A percentile compares a stretch with the other conserved stretches of the same genome.
Evolutionary conservation across 306 rosid genomes (phyloP).

Genomic region (Rosa lucieae): DNA sequence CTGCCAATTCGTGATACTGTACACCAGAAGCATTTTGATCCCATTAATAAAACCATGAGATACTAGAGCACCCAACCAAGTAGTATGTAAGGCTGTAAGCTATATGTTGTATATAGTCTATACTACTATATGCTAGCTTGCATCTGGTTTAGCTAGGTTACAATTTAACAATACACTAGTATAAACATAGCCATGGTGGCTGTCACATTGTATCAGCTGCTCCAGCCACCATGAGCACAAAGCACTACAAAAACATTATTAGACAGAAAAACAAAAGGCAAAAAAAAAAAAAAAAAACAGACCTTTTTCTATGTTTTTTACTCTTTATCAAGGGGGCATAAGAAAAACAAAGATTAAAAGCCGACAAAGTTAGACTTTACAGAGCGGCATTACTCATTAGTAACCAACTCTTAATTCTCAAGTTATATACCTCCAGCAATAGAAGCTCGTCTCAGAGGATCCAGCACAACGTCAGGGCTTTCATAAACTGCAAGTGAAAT

Average conservation of each 20-base stretch:
- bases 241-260: background rate
- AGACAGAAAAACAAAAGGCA: background rate
- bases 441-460: constrained; percentile 75
- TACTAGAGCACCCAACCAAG: too few relatives aligned
- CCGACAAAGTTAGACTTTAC: too few relatives aligned
- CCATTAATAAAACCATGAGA: too few relatives aligned
- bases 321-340: background rate
- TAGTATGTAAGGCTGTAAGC: too few relatives aligned
- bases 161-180: background rate
- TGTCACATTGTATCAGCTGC: background rate
- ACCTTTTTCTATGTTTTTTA: too few relatives aligned
- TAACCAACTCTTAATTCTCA: background rate
- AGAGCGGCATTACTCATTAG: background rate
- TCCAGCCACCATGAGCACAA: background rate
- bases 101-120: too few relatives aligned
- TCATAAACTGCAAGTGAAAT: constrained; percentile 45
- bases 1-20: too few relatives aligned
- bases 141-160: background rate
- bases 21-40: too few relatives aligned
- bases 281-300: background rate
- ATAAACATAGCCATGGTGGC: background rate
- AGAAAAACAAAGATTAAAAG: too few relatives aligned
- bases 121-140: too few relatives aligned
- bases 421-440: constrained; percentile 72
- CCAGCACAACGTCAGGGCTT: constrained; percentile 56